Base-by-base conservation (phyloP, 2,329 filamentous ascomycete genomes). In the Botrytis fragariae region DNA sequence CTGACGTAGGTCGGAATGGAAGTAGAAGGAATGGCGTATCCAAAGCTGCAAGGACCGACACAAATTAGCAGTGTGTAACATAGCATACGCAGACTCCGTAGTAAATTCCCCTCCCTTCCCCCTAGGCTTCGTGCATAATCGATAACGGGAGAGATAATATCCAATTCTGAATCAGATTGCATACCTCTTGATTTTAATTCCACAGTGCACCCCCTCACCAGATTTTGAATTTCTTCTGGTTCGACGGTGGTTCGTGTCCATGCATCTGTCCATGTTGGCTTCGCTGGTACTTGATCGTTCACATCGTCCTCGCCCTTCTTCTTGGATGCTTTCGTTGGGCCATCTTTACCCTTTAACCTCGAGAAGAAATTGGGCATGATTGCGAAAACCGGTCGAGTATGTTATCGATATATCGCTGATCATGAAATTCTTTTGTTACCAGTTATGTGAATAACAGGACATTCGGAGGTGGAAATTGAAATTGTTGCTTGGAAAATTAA, bases 111-210 rank as follows among this genome's bases (percentile, higher is more conserved):
- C 69, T 14, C 48, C n/a, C 14, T 14, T 22, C 25, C 48, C 48
- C 51, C n/a, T 74, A 74, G 76, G 75, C 32, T 71, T 68, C 48
- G 44, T 79, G 77, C 77, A 78, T 76, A 75, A 76, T 76, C 74
- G 77, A 79, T 77, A 77, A 75, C 77, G 73, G 74, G 51, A n/a
- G 72, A 75, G 72, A 74, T 73, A 62, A 75, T 69, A 75, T 76
- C 77, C 12, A 54, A 73, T 61, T 6, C 18, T 67, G 64, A 51
- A 54, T 67, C 44, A 54, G n/a, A 64, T 57, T n/a, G 63, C 89
- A 79, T 90, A 97, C 95, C 95, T 93, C 95, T 89, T 74, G 92
- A 92, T 85, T 98, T 99, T 82, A 99, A 89, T 84, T 99, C 96
- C 72, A 91, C 87, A 18, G 95, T 97, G 84, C 94, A 98, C 77